Evolutionary conservation across 768 basidiomycete genomes (phyloP), one percentile per base, ranked within the genome.

Genomic region (Hericium erinaceus): DNA sequence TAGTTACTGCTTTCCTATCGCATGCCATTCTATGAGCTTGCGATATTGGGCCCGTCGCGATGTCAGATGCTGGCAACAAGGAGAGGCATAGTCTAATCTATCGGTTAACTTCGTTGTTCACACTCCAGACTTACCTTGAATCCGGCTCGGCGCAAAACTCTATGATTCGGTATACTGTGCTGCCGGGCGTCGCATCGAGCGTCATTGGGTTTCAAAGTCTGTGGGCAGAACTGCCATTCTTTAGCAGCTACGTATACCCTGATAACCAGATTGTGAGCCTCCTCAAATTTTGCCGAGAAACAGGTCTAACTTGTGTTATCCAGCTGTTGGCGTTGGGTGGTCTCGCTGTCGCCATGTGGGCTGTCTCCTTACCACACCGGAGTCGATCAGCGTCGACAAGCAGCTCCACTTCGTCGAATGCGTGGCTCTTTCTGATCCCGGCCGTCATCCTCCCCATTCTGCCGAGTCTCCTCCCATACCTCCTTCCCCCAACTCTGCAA

Each of bases 401-500:
- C 16, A 20, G 20, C n/a, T 15, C 44, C 8, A 12, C 50, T 16
- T 40, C 54, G 1, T 20, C 39, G 10, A 26, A 53, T 56, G 10
- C 33, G 37, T 37, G n/a, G 10, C 48, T 51, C 22, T 41, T 40
- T 16, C 37, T 64, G 4, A 18, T 67, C 12, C 62, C 65, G 22
- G 66, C 64, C 1, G 39, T 69, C 28, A 26, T 68, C 6, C 61
- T 79, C 62, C 72, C 74, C 58, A 64, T 72, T 41, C 61, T 70
- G 2, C 69, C 70, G 39, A 70, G 70, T 24, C 61, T 65, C 28
- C 60, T 85, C n/a, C 71, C 68, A 20, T 80, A 28, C 12, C 44
- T 61, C 39, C 18, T 33, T 5, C 37, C 83, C 51, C 84, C 83
- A 10, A 77, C 82, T 16, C 76, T 87, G 38, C 77, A 77, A 2